Evolutionary conservation across 1,284 basidiomycete species (phyloP).

Genomic region (Ceratobasidium sp.): DNA sequence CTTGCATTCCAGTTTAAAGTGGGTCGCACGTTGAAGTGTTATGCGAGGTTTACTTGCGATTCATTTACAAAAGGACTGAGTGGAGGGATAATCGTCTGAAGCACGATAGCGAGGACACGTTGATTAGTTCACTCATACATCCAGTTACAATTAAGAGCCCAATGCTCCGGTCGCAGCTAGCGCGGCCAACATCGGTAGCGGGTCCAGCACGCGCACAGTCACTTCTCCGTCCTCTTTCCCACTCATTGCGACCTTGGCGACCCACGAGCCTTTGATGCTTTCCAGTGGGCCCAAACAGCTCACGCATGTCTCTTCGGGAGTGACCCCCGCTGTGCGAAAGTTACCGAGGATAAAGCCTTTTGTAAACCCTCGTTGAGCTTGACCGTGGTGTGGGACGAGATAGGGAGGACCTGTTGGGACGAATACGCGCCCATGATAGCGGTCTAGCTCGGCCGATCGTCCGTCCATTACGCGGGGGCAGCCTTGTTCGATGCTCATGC

Average conservation of each 20-base stretch:
- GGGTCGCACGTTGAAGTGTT: too few species aligned
- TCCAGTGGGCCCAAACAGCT: conserved; percentile 12
- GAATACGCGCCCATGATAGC: conserved; percentile 22
- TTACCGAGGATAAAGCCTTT: conserved; percentile 20
- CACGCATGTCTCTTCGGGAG: conserved; percentile 11
- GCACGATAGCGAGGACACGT: neutral
- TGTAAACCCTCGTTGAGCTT: neutral
- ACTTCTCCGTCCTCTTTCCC: conserved; percentile 13
- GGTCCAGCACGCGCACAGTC: conserved; percentile 27
- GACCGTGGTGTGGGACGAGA: conserved; percentile 12
- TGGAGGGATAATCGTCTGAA: neutral
- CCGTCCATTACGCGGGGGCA: conserved; percentile 25
- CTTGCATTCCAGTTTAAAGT: too few species aligned
- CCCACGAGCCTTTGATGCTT: conserved; percentile 14
- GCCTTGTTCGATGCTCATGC: conserved; percentile 10
- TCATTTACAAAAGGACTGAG: conserved; percentile 8
- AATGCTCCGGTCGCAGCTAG: conserved; percentile 10
- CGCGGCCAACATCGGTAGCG: conserved; percentile 26
- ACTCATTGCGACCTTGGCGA: conserved; percentile 17
- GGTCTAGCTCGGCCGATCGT: conserved; percentile 12
- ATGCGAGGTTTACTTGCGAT: too few species aligned
- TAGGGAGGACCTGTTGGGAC: neutral
- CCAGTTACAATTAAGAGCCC: neutral
- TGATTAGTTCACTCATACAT: neutral
- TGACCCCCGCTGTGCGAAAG: conserved; percentile 12